phyloP scores from a whole-genome alignment of 768 basidiomycete genomes.

The Mycena floridula region DNA sequence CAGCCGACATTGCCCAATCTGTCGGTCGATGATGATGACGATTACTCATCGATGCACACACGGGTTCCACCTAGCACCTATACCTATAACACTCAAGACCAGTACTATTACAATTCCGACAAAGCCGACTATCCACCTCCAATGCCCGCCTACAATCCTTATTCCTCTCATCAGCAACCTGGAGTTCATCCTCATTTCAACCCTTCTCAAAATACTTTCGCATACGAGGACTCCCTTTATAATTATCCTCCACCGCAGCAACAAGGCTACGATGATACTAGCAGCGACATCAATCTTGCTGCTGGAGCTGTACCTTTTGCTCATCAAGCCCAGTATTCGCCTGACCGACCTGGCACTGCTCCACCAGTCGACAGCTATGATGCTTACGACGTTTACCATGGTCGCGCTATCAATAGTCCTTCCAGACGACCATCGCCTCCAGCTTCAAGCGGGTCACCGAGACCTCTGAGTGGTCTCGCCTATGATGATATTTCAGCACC shows the following conservation, averaged over 20 bases:
- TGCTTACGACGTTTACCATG: background rate
- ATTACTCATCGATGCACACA: conserved; percentile 51
- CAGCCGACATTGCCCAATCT: conserved; percentile 95
- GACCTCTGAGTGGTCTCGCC: too few relatives aligned
- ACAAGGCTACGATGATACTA: conserved; percentile 63
- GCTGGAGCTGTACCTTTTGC: conserved; percentile 53
- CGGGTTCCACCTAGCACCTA: conserved; percentile 48
- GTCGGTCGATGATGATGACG: conserved; percentile 77
- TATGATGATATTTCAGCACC: too few relatives aligned
- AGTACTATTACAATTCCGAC: conserved; percentile 52
- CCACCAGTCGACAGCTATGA: conserved; percentile 2
- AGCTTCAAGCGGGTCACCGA: too few relatives aligned
- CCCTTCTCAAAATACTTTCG: conserved; percentile 49
- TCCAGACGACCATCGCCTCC: too few relatives aligned
- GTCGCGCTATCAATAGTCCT: background rate
- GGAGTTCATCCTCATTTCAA: conserved; percentile 51
- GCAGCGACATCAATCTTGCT: conserved; percentile 57
- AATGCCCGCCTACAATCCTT: conserved; percentile 77
- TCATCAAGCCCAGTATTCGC: conserved; percentile 26
- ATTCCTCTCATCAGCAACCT: conserved; percentile 48
- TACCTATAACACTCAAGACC: conserved; percentile 29
- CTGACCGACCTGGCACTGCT: conserved; percentile 26
- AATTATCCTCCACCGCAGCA: conserved; percentile 29
- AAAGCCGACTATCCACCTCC: conserved; percentile 52
- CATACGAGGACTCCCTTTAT: conserved; percentile 39